Base-by-base conservation (phyloP, 768 basidiomycete genomes). In the Crucibulum laeve region DNA sequence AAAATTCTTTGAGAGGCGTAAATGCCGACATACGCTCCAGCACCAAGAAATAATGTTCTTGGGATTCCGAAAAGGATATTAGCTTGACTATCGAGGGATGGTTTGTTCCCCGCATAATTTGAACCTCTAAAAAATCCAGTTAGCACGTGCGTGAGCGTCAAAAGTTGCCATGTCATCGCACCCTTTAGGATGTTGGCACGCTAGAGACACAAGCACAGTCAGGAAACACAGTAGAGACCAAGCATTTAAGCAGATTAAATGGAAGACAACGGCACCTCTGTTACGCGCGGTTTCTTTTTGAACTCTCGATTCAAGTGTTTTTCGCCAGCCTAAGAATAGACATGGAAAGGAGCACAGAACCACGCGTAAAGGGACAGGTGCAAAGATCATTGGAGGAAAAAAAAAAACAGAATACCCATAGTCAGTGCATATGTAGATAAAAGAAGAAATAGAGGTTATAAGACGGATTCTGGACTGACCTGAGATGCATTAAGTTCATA, bases 151-250 rank as follows among this genome's bases (percentile, higher is more conserved):
- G 18, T 10, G 25, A 26, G 24, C 35, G 18, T 13, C 13, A 8
- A 14, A 36, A 37, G 38, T 21, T 36, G 41, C 17, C 40, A 23
- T 22, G 8, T 13, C 13, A 57, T 68, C 50, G 38, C 44, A 81
- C 89, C 89, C 79, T 99, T 99, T 55, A 98, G 79, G 50, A 98
- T 96, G 63, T 98, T 98, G 49, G 95, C 82, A 49, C 96, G 90
- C 96, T 99, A 64, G 14, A 52, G 52, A 44, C 57, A 63, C 38
- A 47, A 40, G 43, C 35, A 39, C 17, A 23, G 58, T 73, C 54
- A 72, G 68, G 55, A 42, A 24, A 36, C 44, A 50, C 33, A 47
- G 25, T 25, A 34, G 40, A 46, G 25, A 25, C 19, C 30, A 51
- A 44, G 18, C 25, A n/a, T n/a, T n/a, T n/a, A n/a, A 32, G 37